Evolutionary conservation across 306 rosid genomes (phyloP).

Genomic region (Macrotyloma uniflorum): DNA sequence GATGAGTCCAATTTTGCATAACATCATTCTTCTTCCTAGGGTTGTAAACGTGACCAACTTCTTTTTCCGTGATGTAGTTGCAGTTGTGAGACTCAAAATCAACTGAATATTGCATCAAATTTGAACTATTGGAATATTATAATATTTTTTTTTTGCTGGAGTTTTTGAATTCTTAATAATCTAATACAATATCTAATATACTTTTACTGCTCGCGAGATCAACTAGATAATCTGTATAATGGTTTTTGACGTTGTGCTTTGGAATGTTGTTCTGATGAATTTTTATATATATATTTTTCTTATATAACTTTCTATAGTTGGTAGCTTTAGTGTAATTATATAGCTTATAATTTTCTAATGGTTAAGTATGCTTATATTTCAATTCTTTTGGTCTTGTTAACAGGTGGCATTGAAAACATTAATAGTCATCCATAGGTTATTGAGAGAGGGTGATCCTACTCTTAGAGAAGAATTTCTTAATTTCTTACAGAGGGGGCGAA

Average conservation of each 20-base stretch:
- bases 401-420: slow-evolving; percentile 82
- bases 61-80: neutral
- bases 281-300: no score
- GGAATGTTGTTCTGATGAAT: neutral
- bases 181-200: neutral
- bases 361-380: slow-evolving; percentile 11
- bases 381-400: slow-evolving; percentile 8
- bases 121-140: neutral
- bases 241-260: neutral
- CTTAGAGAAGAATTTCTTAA: slow-evolving; percentile 76
- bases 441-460: slow-evolving; percentile 85
- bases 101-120: slow-evolving; percentile 1
- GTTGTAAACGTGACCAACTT: neutral
- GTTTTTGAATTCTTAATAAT: neutral
- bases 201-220: neutral
- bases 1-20: neutral
- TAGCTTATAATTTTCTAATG: neutral
- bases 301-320: neutral
- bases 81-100: neutral
- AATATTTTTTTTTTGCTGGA: neutral
- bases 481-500: slow-evolving; percentile 64
- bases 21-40: neutral
- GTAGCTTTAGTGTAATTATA: slow-evolving; percentile 7
- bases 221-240: neutral
- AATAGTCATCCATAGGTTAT: slow-evolving; percentile 70